Conservation (phyloP, 2,329 filamentous ascomycete genomes). For the Fusarium albosuccineum region DNA sequence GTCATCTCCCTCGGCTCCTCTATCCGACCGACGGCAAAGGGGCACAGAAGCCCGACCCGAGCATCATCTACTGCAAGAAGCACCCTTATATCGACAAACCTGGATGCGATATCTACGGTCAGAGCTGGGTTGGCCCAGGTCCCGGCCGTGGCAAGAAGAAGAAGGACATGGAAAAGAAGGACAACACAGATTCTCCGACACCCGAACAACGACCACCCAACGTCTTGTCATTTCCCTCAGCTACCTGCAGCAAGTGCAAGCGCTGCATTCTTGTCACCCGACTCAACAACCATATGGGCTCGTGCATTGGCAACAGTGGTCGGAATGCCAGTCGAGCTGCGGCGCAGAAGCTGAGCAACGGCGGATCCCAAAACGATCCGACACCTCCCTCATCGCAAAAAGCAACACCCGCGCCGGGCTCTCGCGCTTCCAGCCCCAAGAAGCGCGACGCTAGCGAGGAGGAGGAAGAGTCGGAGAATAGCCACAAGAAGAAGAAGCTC, state of each 20-base stretch:
- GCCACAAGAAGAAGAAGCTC: constrained; percentile 70
- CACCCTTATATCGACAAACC: constrained; percentile 82
- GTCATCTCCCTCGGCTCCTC: constrained; percentile 79
- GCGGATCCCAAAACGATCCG: constrained; percentile 65
- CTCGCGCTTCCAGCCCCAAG: constrained; percentile 66
- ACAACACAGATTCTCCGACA: constrained; percentile 61
- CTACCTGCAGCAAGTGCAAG: constrained; percentile 77
- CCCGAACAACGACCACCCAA: constrained; percentile 70
- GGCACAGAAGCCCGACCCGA: constrained; percentile 73
- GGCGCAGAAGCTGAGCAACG: constrained; percentile 73
- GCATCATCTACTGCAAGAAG: constrained; percentile 81
- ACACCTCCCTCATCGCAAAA: constrained; percentile 74
- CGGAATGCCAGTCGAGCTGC: constrained; percentile 73
- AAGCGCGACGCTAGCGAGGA: constrained; percentile 71
- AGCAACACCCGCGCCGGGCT: constrained; percentile 69
- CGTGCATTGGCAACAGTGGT: constrained; percentile 75
- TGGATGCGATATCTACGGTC: constrained; percentile 85
- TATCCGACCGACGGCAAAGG: constrained; percentile 80
- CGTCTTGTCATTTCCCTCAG: constrained; percentile 73
- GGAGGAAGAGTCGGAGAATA: constrained; percentile 64
- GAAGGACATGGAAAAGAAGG: constrained; percentile 78
- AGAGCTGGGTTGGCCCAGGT: constrained; percentile 80
- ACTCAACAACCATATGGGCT: constrained; percentile 77
- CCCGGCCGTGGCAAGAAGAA: constrained; percentile 82
- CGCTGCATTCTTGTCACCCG: constrained; percentile 74